Conservation (phyloP, 352 stramenopile species). For the Phytophthora colocasiae region DNA sequence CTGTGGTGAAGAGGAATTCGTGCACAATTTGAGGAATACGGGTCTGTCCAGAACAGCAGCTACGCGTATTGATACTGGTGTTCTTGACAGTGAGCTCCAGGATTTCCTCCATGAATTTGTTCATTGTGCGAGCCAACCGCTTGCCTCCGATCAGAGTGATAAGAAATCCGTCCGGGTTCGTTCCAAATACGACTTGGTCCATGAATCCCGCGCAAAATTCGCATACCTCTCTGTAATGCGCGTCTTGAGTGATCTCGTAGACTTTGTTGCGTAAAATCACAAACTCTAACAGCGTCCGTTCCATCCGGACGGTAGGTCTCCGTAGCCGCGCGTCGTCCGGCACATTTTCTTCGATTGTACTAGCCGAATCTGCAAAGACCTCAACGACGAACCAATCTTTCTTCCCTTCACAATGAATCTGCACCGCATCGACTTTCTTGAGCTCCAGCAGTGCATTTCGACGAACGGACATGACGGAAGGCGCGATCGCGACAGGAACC, state of each 20-base stretch:
- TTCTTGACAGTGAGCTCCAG: slow-evolving; percentile 17
- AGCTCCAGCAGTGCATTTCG: slow-evolving; percentile 32
- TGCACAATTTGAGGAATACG: slow-evolving; percentile 35
- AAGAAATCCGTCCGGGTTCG: slow-evolving; percentile 33
- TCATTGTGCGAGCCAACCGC: slow-evolving; percentile 21
- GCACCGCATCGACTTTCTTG: slow-evolving; percentile 24
- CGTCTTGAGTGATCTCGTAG: slow-evolving; percentile 21
- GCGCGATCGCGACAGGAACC: slow-evolving; percentile 10
- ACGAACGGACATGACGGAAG: slow-evolving; percentile 9
- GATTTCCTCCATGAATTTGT: slow-evolving; percentile 24
- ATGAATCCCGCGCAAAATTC: slow-evolving; percentile 35
- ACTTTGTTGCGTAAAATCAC: slow-evolving; percentile 28
- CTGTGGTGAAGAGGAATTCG: slow-evolving; percentile 33
- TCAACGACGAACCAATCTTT: slow-evolving; percentile 26
- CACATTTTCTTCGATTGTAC: background rate
- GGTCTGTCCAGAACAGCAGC: slow-evolving; percentile 31
- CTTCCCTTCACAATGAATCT: slow-evolving; percentile 18
- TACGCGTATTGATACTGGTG: slow-evolving; percentile 9
- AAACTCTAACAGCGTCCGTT: slow-evolving; percentile 29
- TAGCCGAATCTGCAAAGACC: slow-evolving; percentile 17
- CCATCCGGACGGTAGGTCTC: slow-evolving; percentile 20
- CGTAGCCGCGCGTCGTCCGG: slow-evolving; percentile 8
- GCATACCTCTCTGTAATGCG: slow-evolving; percentile 26
- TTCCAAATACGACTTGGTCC: slow-evolving; percentile 34
- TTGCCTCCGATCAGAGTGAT: slow-evolving; percentile 21